These are phyloP conservation scores for Melastoma candidum DNA, from an alignment of 441 rosid genomes.

Conservation along the genomic window DNA sequence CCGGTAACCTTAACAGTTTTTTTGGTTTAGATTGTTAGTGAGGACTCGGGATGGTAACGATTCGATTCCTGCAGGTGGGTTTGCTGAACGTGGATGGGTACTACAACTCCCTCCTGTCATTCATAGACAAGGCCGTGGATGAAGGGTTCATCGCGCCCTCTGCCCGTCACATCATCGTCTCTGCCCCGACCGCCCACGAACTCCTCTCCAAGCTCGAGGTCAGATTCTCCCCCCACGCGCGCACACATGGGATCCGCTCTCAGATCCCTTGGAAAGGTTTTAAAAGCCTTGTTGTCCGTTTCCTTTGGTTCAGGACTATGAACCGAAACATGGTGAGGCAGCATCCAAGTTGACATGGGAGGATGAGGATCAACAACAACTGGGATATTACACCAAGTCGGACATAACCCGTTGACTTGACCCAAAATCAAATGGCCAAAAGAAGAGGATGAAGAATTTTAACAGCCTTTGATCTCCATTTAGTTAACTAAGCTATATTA, in stretches of 20 bases:
- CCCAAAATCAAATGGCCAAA: background rate
- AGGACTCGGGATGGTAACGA: background rate
- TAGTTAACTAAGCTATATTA: too few relatives aligned
- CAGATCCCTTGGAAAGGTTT: too few relatives aligned
- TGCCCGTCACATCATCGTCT: constrained; percentile 17
- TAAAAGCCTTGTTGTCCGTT: background rate
- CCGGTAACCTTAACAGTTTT: background rate
- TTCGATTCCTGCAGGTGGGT: constrained; percentile 12
- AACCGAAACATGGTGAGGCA: constrained; percentile 13
- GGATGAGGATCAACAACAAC: constrained; percentile 13
- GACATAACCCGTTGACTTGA: constrained; percentile 11
- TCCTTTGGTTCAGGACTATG: constrained; percentile 8
- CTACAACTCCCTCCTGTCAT: constrained; percentile 15
- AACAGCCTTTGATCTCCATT: too few relatives aligned
- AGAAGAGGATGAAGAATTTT: too few relatives aligned
- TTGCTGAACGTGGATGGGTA: constrained; percentile 17
- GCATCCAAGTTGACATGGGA: constrained; percentile 16
- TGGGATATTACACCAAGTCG: constrained; percentile 7
- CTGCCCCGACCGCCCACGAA: constrained; percentile 16
- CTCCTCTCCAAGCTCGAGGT: constrained; percentile 18
- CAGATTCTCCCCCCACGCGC: background rate
- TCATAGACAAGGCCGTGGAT: constrained; percentile 20
- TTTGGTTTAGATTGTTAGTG: too few relatives aligned
- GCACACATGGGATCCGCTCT: too few relatives aligned
- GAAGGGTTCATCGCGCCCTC: constrained; percentile 16